These are phyloP conservation scores for Diaporthe citriasiana DNA, from an alignment of 2,329 filamentous ascomycete genomes.

Conservation along the genomic window DNA sequence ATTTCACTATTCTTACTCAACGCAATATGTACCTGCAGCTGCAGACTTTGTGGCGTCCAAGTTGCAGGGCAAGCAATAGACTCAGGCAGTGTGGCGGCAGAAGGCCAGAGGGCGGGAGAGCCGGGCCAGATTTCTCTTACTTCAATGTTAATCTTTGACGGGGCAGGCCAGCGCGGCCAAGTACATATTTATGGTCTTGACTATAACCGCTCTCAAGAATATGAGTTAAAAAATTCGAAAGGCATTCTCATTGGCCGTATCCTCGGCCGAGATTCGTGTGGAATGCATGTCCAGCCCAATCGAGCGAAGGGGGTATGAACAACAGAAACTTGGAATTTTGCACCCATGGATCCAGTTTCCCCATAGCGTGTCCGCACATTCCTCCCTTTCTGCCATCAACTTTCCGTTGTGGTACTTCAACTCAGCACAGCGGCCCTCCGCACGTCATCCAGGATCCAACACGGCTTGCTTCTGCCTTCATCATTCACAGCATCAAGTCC, in stretches of 20 bases:
- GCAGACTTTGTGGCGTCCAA: slow-evolving; percentile 19
- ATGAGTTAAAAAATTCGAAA: neutral
- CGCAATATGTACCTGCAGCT: slow-evolving; percentile 16
- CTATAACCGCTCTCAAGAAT: neutral
- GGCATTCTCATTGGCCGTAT: neutral
- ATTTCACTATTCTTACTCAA: slow-evolving; percentile 14
- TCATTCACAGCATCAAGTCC: slow-evolving; percentile 15
- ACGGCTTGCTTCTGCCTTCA: slow-evolving; percentile 4
- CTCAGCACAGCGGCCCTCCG: neutral
- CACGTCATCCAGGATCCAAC: neutral
- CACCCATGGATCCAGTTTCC: neutral
- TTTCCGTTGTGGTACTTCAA: slow-evolving; percentile 26
- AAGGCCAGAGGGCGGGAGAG: neutral
- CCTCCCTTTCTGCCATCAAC: neutral
- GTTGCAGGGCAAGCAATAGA: neutral
- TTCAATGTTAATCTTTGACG: neutral
- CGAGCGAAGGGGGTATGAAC: slow-evolving; percentile 19
- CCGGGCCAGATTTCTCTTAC: neutral
- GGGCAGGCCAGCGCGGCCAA: neutral
- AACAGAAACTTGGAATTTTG: slow-evolving; percentile 24
- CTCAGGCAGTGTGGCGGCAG: neutral
- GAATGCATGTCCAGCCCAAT: slow-evolving; percentile 21
- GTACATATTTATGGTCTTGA: too few relatives aligned
- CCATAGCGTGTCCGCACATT: neutral
- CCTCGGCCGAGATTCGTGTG: slow-evolving; percentile 8